Base-by-base conservation (phyloP, 345 rosid species). In the Populus deltoides region DNA sequence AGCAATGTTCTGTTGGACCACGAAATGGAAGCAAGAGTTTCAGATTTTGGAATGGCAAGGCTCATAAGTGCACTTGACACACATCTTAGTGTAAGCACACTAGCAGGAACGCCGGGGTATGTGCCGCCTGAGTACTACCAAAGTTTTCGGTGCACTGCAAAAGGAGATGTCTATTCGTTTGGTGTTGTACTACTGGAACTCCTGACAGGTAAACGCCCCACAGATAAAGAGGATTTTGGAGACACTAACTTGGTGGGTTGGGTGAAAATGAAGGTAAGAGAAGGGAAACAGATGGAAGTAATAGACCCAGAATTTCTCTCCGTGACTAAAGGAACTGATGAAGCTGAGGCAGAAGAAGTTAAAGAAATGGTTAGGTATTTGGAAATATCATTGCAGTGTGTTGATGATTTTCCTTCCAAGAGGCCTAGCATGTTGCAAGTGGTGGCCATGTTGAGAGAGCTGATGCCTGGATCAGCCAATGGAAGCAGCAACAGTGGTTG, bases 11-110 rank as follows among this genome's bases (percentile, higher is more conserved):
- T 95, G 18, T 72, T 95, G 6, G 99, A 95, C 79, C 86, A 92
- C n/a, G 98, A 95, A 57, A 85, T 95, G 98, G 99, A 93, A 79
- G 91, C 99, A 49, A 88, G 99, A 63, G 97, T 95, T 63, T 95
- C 99, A 0, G 99, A 95, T 88, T 95, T 95, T 12, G 99, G 99
- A 61, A 95, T 95, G 99, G 99, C 99, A 20, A 86, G 99, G 86
- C 89, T 95, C 61, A 95, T 95, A 41, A 95, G 98, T 16, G 99
- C 98, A 8, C 90, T 95, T 1, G 99, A 95, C 87, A 95, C 98
- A 5, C 99, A 95, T 80, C 84, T 95, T 70, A 95, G 99, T 33
- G 99, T 95, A 1, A 93, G 98, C 87, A 95, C 98, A 49, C 89
- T 95, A 24, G 98, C 99, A 0, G 99, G 99, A 25, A 95, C 99